Percentiles rank a stretch among this genome's conserved stretches.
Evolutionary conservation across 805 yeast species (phyloP).

Genomic region (Ogataea naganishii): DNA sequence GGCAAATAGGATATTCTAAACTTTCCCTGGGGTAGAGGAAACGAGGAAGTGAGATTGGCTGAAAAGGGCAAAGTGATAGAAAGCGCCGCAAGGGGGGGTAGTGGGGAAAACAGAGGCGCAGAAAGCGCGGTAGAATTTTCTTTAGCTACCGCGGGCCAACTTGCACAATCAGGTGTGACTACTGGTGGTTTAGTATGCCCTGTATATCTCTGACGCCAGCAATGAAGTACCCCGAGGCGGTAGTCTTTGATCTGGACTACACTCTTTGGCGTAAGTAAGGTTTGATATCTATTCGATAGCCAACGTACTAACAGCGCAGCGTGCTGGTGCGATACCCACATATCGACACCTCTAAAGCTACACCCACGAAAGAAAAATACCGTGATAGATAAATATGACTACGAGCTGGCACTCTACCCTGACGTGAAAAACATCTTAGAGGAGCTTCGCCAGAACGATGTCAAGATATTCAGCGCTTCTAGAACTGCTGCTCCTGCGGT

Average conservation of each 20-base stretch:
- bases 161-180: not conserved
- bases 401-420: conserved; percentile 44
- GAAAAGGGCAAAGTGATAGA: no score
- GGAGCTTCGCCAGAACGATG: conserved; percentile 38
- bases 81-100: no score
- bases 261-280: conserved; percentile 60
- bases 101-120: no score
- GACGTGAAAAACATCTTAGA: conserved; percentile 61
- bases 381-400: conserved; percentile 48
- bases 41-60: no score
- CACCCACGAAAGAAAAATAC: conserved; percentile 19
- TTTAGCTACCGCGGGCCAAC: not conserved
- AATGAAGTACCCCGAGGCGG: conserved; percentile 34
- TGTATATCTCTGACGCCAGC: not conserved
- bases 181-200: conserved; percentile 3
- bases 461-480: conserved; percentile 61
- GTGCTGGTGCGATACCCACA: conserved; percentile 76
- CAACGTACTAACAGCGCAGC: conserved; percentile 8
- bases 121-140: conserved; percentile 7
- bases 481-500: conserved; percentile 72
- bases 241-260: conserved; percentile 69
- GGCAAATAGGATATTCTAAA: no score
- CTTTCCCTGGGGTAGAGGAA: no score
- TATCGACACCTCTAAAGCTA: conserved; percentile 41
- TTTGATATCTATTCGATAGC: not conserved